Conservation (phyloP, 371 early-diverging fungal species). For the Mortierella sp. region DNA sequence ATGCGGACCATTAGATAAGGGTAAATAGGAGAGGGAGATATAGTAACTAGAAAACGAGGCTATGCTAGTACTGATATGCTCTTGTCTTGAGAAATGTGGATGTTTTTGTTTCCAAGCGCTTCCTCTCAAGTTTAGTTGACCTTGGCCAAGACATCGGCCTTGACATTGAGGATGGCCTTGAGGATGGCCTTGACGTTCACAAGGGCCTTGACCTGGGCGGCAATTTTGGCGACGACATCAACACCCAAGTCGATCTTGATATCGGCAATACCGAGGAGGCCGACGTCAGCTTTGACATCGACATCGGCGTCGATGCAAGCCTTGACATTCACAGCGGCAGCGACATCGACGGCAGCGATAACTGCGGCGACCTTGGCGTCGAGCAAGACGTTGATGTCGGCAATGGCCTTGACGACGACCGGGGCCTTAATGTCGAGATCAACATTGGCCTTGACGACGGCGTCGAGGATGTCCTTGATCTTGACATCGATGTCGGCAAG, state of each 20-base stretch:
- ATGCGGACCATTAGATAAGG: neutral
- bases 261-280: neutral
- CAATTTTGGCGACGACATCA: neutral
- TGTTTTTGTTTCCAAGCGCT: neutral
- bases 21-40: no score
- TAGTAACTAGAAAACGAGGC: no score
- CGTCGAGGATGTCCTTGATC: neutral
- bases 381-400: neutral
- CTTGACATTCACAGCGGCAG: neutral
- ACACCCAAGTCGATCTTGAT: neutral
- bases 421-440: neutral
- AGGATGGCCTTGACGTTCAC: neutral
- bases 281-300: neutral
- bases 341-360: neutral
- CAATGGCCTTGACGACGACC: neutral
- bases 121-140: neutral
- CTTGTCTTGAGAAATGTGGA: no score
- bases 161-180: neutral
- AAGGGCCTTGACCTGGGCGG: neutral
- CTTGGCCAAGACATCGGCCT: neutral
- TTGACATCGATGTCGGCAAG: neutral
- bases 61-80: no score
- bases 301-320: neutral
- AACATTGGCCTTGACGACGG: neutral
- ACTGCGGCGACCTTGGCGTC: neutral